These are phyloP conservation scores for Pleurotus cornucopiae DNA, from an alignment of 768 basidiomycete genomes.

Conservation along the genomic window DNA sequence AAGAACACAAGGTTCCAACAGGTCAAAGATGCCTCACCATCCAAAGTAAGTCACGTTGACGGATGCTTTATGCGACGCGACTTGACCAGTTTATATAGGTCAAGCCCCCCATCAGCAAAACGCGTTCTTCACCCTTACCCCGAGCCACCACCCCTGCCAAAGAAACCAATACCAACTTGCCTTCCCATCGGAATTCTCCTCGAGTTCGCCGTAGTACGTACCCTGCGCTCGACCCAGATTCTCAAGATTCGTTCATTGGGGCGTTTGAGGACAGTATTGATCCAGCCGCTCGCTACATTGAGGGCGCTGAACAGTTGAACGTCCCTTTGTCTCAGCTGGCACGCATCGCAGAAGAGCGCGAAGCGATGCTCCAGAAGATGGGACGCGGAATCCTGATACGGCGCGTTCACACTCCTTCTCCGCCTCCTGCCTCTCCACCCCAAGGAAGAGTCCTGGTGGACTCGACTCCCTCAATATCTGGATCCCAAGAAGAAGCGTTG, in stretches of 20 bases:
- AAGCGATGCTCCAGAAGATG: background rate
- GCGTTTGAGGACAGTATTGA: constrained; percentile 41
- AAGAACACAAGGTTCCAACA: background rate
- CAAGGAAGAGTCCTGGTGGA: constrained; percentile 37
- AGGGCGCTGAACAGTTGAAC: constrained; percentile 33
- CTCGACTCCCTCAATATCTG: constrained; percentile 48
- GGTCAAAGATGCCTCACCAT: background rate
- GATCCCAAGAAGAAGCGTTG: constrained; percentile 27
- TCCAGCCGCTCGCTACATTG: background rate
- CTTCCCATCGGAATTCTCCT: constrained; percentile 10
- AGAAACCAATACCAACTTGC: constrained; percentile 12
- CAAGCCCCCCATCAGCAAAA: constrained; percentile 23
- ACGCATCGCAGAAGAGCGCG: constrained; percentile 20
- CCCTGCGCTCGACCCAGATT: constrained; percentile 18
- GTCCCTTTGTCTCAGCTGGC: constrained; percentile 57
- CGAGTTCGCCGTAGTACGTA: constrained; percentile 14
- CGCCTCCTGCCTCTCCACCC: constrained; percentile 12
- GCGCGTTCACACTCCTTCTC: background rate
- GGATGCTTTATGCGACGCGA: background rate
- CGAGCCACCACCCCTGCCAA: constrained; percentile 10
- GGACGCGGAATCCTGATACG: background rate
- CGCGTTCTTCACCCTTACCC: constrained; percentile 30
- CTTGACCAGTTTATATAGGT: constrained; percentile 14
- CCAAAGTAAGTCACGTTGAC: background rate
- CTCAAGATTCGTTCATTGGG: constrained; percentile 64